Base-by-base conservation (phyloP, 768 basidiomycete species). In the Brasilioporus rufonigricans region DNA sequence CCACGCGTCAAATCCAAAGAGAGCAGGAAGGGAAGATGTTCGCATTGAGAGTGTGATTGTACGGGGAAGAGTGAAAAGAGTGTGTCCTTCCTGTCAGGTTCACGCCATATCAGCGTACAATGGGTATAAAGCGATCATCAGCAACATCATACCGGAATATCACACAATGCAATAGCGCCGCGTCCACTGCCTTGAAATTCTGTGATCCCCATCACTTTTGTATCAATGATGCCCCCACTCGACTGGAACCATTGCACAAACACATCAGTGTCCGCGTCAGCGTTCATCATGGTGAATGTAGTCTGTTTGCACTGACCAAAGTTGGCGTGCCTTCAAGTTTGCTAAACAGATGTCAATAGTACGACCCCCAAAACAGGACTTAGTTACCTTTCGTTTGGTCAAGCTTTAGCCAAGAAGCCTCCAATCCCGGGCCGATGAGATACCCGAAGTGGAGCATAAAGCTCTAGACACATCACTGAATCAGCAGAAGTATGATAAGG, bases 51-150 rank as follows among this genome's bases (percentile, higher is more conserved):
- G 80, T 2, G 90, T 83, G 48, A 94, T 66, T 16, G 76, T 64
- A 16, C 91, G 82, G 1, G 96, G 97, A 18, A 98, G 83, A 2
- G 85, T 80, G 70, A 98, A 97, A 1, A 99, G 71, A 0, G 81
- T 79, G 50, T 87, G 78, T 44, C 83, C 87, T 76, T 85, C 79
- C 92, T 95, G 61, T 45, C 3, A 11, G 6, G 7, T 19, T 21
- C 1, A 2, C 2, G 35, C 18, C n/a, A 6, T 26, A 35, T 52
- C 26, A 21, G 41, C 35, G 18, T n/a, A 38, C 31, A 31, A 26
- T 5, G 21, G 9, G 1, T 27, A 46, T 18, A 39, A 43, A 46
- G 14, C 36, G 39, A 31, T 8, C 14, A 38, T 36, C 44, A 43
- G 19, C 18, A n/a, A 32, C 19, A 69, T n/a, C 78, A 19, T 61